phyloP scores from a whole-genome alignment of 768 basidiomycete genomes.

The Suillus ampliporus region DNA sequence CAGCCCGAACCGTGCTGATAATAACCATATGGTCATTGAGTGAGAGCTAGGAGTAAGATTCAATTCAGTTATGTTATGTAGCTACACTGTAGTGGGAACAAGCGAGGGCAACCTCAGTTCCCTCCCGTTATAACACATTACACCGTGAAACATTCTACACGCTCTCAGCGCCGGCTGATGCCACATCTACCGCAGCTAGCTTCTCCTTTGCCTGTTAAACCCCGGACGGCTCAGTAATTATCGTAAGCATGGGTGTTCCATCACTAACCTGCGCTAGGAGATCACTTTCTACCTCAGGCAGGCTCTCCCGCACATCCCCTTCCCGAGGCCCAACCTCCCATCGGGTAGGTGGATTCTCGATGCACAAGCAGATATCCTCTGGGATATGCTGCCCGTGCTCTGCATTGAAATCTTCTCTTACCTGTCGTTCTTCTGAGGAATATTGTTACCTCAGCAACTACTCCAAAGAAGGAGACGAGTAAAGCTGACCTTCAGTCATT shows the following conservation, averaged over 20 bases:
- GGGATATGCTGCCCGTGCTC: conserved; percentile 79
- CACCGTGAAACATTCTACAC: conserved; percentile 22
- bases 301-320: conserved; percentile 57
- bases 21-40: background rate
- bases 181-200: conserved; percentile 21
- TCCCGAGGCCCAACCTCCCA: conserved; percentile 70
- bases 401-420: conserved; percentile 70
- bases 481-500: conserved; percentile 65
- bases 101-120: background rate
- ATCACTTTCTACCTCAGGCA: conserved; percentile 69
- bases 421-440: conserved; percentile 64
- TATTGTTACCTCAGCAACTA: conserved; percentile 2
- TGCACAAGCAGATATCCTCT: conserved; percentile 78
- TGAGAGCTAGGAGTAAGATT: conserved; percentile 4
- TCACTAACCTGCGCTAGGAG: conserved; percentile 58
- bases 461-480: background rate
- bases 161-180: conserved; percentile 28
- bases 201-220: conserved; percentile 37
- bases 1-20: background rate
- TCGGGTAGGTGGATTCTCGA: conserved; percentile 74
- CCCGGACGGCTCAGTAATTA: background rate
- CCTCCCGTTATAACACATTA: background rate
- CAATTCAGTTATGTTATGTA: background rate
- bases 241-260: background rate
- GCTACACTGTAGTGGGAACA: background rate